These are phyloP conservation scores for Lupinus albus DNA, from an alignment of 306 rosid species.

Conservation along the genomic window DNA sequence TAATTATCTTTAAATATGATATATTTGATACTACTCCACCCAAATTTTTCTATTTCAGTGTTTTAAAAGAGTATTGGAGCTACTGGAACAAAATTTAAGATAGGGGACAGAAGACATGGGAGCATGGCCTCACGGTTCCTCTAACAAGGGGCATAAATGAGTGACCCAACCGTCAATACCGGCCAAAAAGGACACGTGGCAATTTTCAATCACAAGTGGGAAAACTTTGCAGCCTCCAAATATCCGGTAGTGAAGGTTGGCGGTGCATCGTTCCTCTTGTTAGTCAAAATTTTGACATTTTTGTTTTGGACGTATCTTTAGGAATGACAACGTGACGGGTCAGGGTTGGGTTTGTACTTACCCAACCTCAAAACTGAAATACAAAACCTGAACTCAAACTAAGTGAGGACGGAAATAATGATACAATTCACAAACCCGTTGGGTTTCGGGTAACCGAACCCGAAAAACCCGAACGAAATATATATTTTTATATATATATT, in stretches of 20 bases:
- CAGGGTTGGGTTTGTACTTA: too few relatives aligned
- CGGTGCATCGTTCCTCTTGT: not conserved
- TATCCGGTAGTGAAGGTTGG: not conserved
- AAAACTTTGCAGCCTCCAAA: constrained; percentile 48
- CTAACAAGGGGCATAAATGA: constrained; percentile 40
- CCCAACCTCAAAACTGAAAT: too few relatives aligned
- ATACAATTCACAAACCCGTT: too few relatives aligned
- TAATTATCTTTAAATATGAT: too few relatives aligned
- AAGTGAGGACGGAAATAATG: too few relatives aligned
- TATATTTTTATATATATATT: too few relatives aligned
- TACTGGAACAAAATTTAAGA: constrained; percentile 2
- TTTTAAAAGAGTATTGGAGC: constrained; percentile 34
- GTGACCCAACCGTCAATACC: constrained; percentile 60
- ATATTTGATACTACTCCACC: too few relatives aligned
- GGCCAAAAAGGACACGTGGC: constrained; percentile 55
- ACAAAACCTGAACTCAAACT: too few relatives aligned
- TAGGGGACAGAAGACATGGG: constrained; percentile 54
- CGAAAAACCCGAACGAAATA: too few relatives aligned
- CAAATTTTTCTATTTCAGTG: too few relatives aligned
- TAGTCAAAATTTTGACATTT: constrained; percentile 10
- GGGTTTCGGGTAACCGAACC: too few relatives aligned
- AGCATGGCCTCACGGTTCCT: constrained; percentile 45
- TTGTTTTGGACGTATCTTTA: not conserved
- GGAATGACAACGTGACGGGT: too few relatives aligned
- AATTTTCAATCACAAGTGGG: constrained; percentile 23